These are phyloP conservation scores for Gossypium davidsonii DNA, from an alignment of 441 rosid genomes.

Conservation along the genomic window DNA sequence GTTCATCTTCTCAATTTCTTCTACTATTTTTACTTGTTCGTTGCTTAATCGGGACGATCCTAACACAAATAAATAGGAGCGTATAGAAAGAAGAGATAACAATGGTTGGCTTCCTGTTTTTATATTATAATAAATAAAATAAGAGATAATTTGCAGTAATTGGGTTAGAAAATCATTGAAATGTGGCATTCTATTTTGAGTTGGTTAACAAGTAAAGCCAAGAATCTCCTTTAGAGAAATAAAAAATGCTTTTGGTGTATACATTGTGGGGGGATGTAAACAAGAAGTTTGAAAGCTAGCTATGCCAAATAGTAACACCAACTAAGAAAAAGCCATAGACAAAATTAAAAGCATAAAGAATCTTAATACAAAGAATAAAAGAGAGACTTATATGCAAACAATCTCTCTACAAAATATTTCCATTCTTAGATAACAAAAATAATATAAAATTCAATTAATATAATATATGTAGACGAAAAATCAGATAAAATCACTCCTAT, in stretches of 20 bases:
- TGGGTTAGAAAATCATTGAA: background rate
- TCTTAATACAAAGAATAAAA: conserved; percentile 17
- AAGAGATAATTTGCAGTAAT: background rate
- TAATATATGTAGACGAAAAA: too few relatives aligned
- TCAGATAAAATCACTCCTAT: too few relatives aligned
- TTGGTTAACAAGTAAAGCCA: background rate
- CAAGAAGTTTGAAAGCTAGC: conserved; percentile 7
- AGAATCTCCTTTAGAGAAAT: conserved; percentile 10
- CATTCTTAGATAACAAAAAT: background rate
- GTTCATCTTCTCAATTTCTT: too few relatives aligned
- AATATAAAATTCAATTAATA: too few relatives aligned
- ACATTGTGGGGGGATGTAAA: background rate
- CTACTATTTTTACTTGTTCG: too few relatives aligned
- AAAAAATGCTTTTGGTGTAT: background rate
- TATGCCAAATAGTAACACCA: background rate
- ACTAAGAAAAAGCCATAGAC: background rate
- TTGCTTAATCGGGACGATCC: too few relatives aligned
- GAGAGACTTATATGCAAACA: conserved; percentile 14
- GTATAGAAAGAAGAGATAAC: background rate
- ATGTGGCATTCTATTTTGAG: background rate
- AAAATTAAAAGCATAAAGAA: conserved; percentile 10
- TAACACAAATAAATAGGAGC: background rate
- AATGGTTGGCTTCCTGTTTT: background rate
- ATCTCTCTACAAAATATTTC: background rate
- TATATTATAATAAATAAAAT: background rate